A percentile compares a stretch with the other conserved stretches of the same genome.
These are phyloP conservation scores for Aciculoconidium aculeatum DNA, from an alignment of 805 yeast species.

Conservation along the genomic window DNA sequence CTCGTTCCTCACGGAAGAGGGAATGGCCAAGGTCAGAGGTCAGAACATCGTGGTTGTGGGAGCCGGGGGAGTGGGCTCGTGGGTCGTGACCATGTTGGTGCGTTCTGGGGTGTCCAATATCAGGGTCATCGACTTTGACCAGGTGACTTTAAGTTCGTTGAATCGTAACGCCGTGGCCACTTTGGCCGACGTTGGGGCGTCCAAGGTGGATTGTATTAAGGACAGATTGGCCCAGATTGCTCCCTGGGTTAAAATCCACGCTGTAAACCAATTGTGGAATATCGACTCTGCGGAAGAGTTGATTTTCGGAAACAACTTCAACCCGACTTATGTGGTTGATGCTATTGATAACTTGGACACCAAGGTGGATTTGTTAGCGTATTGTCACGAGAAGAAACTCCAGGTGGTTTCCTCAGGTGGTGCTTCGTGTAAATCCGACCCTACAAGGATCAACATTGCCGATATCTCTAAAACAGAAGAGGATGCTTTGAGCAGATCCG, in stretches of 20 bases:
- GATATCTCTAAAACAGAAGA: slow-evolving; percentile 89
- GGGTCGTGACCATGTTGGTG: slow-evolving; percentile 87
- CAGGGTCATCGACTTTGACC: slow-evolving; percentile 90
- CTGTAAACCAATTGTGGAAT: slow-evolving; percentile 73
- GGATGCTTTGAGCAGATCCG: slow-evolving; percentile 86
- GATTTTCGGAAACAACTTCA: slow-evolving; percentile 39
- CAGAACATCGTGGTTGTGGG: slow-evolving; percentile 79
- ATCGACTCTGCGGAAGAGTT: slow-evolving; percentile 58
- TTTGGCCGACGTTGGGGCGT: slow-evolving; percentile 83
- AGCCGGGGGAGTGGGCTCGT: slow-evolving; percentile 98
- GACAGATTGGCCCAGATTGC: slow-evolving; percentile 67
- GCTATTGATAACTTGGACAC: slow-evolving; percentile 97
- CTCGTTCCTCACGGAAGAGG: slow-evolving; percentile 85
- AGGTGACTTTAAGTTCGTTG: slow-evolving; percentile 84
- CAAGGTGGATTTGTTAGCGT: slow-evolving; percentile 84
- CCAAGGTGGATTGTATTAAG: slow-evolving; percentile 80
- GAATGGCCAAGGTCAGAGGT: slow-evolving; percentile 64
- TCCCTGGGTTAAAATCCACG: slow-evolving; percentile 90
- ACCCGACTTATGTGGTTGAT: slow-evolving; percentile 80
- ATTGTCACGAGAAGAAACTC: slow-evolving; percentile 53
- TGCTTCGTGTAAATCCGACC: slow-evolving; percentile 95
- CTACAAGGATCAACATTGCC: slow-evolving; percentile 82
- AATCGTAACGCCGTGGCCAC: slow-evolving; percentile 94
- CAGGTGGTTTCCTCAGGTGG: slow-evolving; percentile 92
- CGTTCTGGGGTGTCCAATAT: slow-evolving; percentile 83